These are phyloP conservation scores for Aspergillus amoenus DNA, from an alignment of 2,329 filamentous ascomycete species.

Conservation along the genomic window DNA sequence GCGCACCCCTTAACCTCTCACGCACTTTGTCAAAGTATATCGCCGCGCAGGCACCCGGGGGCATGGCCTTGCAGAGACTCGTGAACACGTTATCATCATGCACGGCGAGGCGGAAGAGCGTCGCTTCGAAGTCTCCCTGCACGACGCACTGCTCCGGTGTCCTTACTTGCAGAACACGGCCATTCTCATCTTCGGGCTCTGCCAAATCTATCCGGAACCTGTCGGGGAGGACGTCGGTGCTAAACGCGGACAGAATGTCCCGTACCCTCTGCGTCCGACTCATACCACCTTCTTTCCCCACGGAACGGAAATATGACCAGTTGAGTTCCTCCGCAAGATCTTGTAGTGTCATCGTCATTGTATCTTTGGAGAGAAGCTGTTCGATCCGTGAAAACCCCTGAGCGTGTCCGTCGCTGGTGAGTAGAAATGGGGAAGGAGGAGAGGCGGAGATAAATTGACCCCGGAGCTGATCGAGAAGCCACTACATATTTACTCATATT, in stretches of 20 bases:
- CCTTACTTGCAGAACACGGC: background rate
- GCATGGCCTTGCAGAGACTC: constrained; percentile 44
- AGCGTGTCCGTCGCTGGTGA: constrained; percentile 34
- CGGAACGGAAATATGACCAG: constrained; percentile 35
- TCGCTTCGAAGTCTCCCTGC: constrained; percentile 46
- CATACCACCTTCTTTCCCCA: constrained; percentile 29
- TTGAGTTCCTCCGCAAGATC: constrained; percentile 31
- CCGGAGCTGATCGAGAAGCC: constrained; percentile 44
- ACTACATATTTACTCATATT: constrained; percentile 23
- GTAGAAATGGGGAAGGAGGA: constrained; percentile 27
- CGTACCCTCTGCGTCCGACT: constrained; percentile 39
- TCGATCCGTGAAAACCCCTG: constrained; percentile 31
- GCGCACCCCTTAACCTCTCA: constrained; percentile 33
- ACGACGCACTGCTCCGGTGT: constrained; percentile 45
- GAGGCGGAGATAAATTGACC: constrained; percentile 31
- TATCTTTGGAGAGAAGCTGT: constrained; percentile 24
- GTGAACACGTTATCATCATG: constrained; percentile 45
- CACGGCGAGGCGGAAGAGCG: constrained; percentile 46
- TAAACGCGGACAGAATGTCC: constrained; percentile 49
- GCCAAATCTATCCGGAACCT: constrained; percentile 43
- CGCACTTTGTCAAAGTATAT: constrained; percentile 47
- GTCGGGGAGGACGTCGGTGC: constrained; percentile 38
- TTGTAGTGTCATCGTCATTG: constrained; percentile 26
- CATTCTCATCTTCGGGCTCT: constrained; percentile 17
- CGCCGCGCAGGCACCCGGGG: constrained; percentile 40